These are phyloP conservation scores for Chenopodium berlandieri DNA, from an alignment of 148 eudicot species.

Conservation along the genomic window DNA sequence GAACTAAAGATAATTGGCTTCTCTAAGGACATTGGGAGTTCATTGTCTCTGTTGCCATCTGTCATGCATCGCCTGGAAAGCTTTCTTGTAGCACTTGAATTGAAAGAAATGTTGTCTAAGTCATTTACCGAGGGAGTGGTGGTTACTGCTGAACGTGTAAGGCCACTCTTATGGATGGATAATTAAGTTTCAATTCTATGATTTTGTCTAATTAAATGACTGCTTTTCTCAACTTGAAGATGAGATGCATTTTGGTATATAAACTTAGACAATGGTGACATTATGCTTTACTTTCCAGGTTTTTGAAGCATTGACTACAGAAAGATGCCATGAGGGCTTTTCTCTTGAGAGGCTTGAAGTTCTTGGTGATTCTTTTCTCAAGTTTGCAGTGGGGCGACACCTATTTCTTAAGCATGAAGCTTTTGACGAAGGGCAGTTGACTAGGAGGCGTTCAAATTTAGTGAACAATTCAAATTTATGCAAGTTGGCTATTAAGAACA, in stretches of 20 bases:
- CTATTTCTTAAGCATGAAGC: constrained; percentile 69
- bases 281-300: constrained; percentile 42
- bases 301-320: constrained; percentile 97
- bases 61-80: constrained; percentile 88
- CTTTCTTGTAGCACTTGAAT: constrained; percentile 84
- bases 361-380: constrained; percentile 96
- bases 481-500: constrained; percentile 57
- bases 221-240: neutral
- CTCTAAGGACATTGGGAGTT: constrained; percentile 92
- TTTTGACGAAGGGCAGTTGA: constrained; percentile 91
- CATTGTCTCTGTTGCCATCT: constrained; percentile 87
- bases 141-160: constrained; percentile 66
- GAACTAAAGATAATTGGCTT: constrained; percentile 78
- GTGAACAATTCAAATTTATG: constrained; percentile 76
- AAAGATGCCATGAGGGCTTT: constrained; percentile 71
- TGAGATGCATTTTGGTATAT: constrained; percentile 2
- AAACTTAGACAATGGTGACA: neutral
- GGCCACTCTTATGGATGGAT: constrained; percentile 23
- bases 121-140: constrained; percentile 76
- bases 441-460: constrained; percentile 75
- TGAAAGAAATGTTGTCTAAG: constrained; percentile 59
- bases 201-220: neutral
- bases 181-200: neutral
- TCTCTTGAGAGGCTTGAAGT: constrained; percentile 98
- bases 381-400: constrained; percentile 88